Evolutionary conservation across 768 basidiomycete genomes (phyloP).

Genomic region (Podaxis sp.): DNA sequence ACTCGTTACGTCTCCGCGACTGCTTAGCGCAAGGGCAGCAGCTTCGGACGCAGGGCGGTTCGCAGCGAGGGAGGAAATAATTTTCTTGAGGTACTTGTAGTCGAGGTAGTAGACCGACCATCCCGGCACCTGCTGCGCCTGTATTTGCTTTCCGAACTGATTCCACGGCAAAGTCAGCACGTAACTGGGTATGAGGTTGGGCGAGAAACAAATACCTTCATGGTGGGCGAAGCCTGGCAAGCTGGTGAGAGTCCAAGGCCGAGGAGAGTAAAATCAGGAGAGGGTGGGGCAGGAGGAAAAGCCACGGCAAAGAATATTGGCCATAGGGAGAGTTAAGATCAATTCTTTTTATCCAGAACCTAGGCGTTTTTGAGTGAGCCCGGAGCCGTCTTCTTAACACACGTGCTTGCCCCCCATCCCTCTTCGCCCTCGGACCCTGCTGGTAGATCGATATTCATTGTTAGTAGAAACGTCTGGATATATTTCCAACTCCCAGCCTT

Average conservation of each 20-base stretch:
- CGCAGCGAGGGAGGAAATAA: constrained; percentile 91
- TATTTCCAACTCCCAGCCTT: neutral
- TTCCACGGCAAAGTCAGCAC: constrained; percentile 15
- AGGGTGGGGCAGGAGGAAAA: neutral
- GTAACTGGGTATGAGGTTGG: neutral
- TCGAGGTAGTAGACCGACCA: constrained; percentile 96
- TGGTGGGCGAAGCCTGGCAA: constrained; percentile 15
- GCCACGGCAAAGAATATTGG: neutral
- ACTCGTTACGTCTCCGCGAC: constrained; percentile 57
- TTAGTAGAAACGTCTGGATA: neutral
- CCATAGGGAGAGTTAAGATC: constrained; percentile 1
- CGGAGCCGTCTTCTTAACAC: constrained; percentile 5
- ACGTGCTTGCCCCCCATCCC: constrained; percentile 13
- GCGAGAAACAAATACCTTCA: constrained; percentile 31
- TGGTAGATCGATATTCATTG: neutral
- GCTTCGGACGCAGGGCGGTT: constrained; percentile 91
- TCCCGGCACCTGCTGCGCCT: constrained; percentile 93
- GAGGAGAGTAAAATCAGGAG: constrained; percentile 1
- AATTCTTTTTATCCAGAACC: neutral
- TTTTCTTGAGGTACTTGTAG: constrained; percentile 98
- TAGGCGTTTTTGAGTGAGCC: neutral
- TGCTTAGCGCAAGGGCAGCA: constrained; percentile 78
- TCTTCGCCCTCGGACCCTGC: neutral
- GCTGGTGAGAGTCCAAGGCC: neutral
- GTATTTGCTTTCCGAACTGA: constrained; percentile 99